A percentile compares a stretch with the other conserved stretches of the same genome.
Conservation (phyloP, 129 eudicot genomes). For the Arctium minus region DNA sequence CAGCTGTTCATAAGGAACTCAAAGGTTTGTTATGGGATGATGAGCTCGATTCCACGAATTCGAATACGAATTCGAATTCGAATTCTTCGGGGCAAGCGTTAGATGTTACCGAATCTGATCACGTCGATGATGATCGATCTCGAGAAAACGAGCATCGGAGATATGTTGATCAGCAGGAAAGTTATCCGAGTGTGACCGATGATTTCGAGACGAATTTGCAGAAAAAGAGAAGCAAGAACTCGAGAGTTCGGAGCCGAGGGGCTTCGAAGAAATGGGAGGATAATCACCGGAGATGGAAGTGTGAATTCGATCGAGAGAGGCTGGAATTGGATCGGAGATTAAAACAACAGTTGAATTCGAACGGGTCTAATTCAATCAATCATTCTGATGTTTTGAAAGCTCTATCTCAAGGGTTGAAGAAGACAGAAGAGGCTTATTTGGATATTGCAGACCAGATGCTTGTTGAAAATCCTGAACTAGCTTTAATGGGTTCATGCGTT, state of each 20-base stretch:
- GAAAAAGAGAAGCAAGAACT: conserved; percentile 42
- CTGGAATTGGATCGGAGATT: conserved; percentile 83
- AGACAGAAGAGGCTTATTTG: conserved; percentile 85
- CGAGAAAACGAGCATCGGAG: conserved; percentile 1
- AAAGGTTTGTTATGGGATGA: conserved; percentile 95
- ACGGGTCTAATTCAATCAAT: conserved; percentile 40
- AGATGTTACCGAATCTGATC: background rate
- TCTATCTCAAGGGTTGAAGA: conserved; percentile 64
- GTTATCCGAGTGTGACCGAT: conserved; percentile 34
- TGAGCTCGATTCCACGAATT: conserved; percentile 31
- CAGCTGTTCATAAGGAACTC: conserved; percentile 81
- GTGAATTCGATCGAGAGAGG: conserved; percentile 82
- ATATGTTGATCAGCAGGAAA: conserved; percentile 43
- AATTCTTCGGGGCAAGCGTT: background rate
- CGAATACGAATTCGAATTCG: background rate
- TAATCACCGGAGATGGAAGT: conserved; percentile 89
- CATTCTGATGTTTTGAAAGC: conserved; percentile 88
- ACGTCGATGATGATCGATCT: background rate
- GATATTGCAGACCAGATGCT: conserved; percentile 89
- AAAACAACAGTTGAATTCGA: conserved; percentile 55
- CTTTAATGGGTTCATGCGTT: conserved; percentile 98
- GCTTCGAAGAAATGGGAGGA: conserved; percentile 83
- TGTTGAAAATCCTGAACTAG: conserved; percentile 87
- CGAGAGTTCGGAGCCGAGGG: conserved; percentile 40
- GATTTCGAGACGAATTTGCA: conserved; percentile 35